Percentiles rank a stretch among this genome's conserved stretches.
Evolutionary conservation across 73 alveolate species (phyloP).

Genomic region (Diophrys appendiculata): DNA sequence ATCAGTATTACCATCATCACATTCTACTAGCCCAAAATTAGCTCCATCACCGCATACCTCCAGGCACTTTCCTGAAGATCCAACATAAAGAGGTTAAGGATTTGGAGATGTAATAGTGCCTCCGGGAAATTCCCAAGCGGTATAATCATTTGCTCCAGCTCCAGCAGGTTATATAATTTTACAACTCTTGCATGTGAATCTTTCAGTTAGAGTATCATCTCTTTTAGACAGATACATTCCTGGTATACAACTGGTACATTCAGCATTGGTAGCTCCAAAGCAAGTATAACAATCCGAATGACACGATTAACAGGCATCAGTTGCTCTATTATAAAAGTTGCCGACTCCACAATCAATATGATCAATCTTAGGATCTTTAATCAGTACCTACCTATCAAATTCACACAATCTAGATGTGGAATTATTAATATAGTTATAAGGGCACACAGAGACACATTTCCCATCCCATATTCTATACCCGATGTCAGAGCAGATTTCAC

Average conservation of each 20-base stretch:
- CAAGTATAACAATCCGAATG: slow-evolving; percentile 37
- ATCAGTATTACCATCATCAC: slow-evolving; percentile 63
- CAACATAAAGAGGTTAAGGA: too few species aligned
- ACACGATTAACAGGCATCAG: slow-evolving; percentile 9
- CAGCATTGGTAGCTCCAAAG: slow-evolving; percentile 2
- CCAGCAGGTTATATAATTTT: background rate
- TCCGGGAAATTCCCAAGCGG: too few species aligned
- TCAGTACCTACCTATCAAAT: background rate
- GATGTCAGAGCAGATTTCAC: slow-evolving; percentile 30
- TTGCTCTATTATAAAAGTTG: background rate
- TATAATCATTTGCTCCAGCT: background rate
- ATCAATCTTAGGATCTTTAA: background rate
- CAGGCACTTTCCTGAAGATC: slow-evolving; percentile 23
- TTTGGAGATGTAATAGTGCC: too few species aligned
- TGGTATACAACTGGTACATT: slow-evolving; percentile 26
- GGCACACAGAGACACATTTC: slow-evolving; percentile 35
- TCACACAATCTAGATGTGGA: slow-evolving; percentile 27
- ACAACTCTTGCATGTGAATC: background rate
- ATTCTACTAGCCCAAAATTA: slow-evolving; percentile 33
- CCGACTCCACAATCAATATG: background rate
- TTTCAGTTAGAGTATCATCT: background rate
- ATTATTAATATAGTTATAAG: slow-evolving; percentile 29
- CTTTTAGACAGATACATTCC: slow-evolving; percentile 21
- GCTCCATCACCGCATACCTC: slow-evolving; percentile 43
- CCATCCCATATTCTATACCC: slow-evolving; percentile 32